These are phyloP conservation scores for Suillus cothurnatus DNA, from an alignment of 768 basidiomycete species.

Conservation along the genomic window DNA sequence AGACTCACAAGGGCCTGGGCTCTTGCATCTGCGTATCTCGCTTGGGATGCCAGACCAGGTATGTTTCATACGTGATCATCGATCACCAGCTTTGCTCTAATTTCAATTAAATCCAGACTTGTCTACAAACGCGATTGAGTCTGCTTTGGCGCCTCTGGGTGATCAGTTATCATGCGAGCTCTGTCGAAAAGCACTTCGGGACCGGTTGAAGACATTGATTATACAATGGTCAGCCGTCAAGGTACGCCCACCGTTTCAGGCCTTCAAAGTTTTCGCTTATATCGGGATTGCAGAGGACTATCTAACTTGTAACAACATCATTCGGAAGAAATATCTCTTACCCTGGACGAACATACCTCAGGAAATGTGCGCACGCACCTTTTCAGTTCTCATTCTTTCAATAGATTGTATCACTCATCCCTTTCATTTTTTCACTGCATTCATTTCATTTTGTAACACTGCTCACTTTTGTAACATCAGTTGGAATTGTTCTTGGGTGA, in stretches of 20 bases:
- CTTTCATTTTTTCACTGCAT: slow-evolving; percentile 2
- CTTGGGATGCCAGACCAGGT: slow-evolving; percentile 85
- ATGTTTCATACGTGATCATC: slow-evolving; percentile 19
- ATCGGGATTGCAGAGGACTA: background rate
- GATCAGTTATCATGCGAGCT: slow-evolving; percentile 71
- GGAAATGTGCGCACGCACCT: background rate
- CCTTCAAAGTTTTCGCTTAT: background rate
- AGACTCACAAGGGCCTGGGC: slow-evolving; percentile 82
- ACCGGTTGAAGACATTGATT: slow-evolving; percentile 68
- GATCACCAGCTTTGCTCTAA: slow-evolving; percentile 10
- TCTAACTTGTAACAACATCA: background rate
- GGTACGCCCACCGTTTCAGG: slow-evolving; percentile 35
- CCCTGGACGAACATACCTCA: slow-evolving; percentile 1
- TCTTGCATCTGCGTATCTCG: slow-evolving; percentile 77
- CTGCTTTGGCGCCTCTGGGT: slow-evolving; percentile 66
- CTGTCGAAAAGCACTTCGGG: slow-evolving; percentile 63
- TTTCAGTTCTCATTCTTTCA: no score
- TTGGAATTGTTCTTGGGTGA: background rate
- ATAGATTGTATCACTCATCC: background rate
- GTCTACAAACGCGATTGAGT: slow-evolving; percentile 73
- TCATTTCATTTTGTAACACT: background rate
- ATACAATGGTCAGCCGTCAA: slow-evolving; percentile 82
- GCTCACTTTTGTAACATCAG: slow-evolving; percentile 9
- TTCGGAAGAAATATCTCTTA: background rate
- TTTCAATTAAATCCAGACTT: slow-evolving; percentile 49